Base-by-base conservation (phyloP, 345 rosid species). In the Capsella bursapastoris region DNA sequence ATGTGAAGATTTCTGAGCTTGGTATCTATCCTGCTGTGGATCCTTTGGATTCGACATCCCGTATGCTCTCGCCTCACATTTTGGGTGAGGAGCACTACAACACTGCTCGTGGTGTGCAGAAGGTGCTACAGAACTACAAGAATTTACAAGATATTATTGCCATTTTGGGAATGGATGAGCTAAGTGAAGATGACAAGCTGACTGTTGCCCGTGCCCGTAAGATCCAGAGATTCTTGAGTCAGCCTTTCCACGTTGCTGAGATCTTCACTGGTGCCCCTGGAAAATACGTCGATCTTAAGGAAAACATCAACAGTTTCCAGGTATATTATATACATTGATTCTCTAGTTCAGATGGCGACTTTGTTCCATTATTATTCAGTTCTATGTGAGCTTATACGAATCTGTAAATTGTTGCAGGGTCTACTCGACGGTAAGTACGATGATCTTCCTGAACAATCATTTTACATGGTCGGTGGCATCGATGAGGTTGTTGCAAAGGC, bases 21-120 rank as follows among this genome's bases (percentile, higher is more conserved):
- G 99, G 98, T 83, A 95, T 95, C 75, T 95, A 95, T 72, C 99
- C 98, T 84, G 98, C 98, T 64, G 98, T 95, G 29, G 99, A 95
- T 82, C 99, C 99, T 51, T 80, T 95, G 28, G 98, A 95, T 82
- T 95, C 99, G 31, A 95, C 99, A 67, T 95, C 99, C 34, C 98
- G 99, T 65, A 74, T 95, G 97, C 99, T 95, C 5, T 71, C 99
- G 14, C 99, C 99, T 58, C 97, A 88, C 82, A 88, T 92, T 77
- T 80, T 95, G 84, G 99, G 99, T 0, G 94, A 95, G 82, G 89
- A 85, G 1, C 99, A 95, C 82, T 95, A 95, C 79, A 85, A 89
- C 78, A 95, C 98, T 5, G 98, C 99, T 77, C 98, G 98, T 84
- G 96, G 92, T 45, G 99, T 95, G 60, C 98, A 92, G 85, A 89